A percentile compares a stretch with the other conserved stretches of the same genome.
phyloP scores from a whole-genome alignment of 371 early-diverging fungal species.

The Mortierella sp. region DNA sequence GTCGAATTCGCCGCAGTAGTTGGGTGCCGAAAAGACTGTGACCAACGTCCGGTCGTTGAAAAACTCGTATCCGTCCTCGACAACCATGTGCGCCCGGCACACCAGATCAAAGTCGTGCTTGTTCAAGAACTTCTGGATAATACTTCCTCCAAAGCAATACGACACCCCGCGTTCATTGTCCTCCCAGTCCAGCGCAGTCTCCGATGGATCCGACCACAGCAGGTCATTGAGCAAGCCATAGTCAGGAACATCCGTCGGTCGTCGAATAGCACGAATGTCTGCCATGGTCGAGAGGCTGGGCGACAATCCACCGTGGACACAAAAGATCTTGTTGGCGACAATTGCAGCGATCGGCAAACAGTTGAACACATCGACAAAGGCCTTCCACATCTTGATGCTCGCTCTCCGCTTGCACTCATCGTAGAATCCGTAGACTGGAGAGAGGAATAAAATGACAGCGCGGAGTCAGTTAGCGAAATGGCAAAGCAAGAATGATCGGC shows the following conservation, averaged over 20 bases:
- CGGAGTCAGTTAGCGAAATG: neutral
- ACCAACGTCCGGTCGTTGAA: conserved; percentile 95
- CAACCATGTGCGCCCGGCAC: conserved; percentile 98
- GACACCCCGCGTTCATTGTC: conserved; percentile 99
- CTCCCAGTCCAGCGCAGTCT: conserved; percentile 89
- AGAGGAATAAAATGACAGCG: neutral
- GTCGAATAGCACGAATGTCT: conserved; percentile 91
- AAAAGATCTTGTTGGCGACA: conserved; percentile 97
- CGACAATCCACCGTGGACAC: conserved; percentile 98
- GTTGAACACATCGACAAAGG: conserved; percentile 98
- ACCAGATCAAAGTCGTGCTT: conserved; percentile 94
- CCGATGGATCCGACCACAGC: conserved; percentile 94
- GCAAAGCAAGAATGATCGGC: neutral
- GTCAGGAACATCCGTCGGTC: conserved; percentile 99
- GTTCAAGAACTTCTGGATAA: conserved; percentile 91
- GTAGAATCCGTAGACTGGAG: conserved; percentile 97
- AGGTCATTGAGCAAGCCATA: conserved; percentile 91
- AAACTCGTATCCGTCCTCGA: conserved; percentile 99
- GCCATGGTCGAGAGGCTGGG: conserved; percentile 93
- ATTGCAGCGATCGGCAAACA: conserved; percentile 97
- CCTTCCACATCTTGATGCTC: conserved; percentile 96
- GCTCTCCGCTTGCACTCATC: conserved; percentile 99
- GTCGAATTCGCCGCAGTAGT: conserved; percentile 99
- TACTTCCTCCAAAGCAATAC: conserved; percentile 94
- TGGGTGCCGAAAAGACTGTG: conserved; percentile 98